A percentile compares a stretch with the other conserved stretches of the same genome.
These are phyloP conservation scores for Tillandsia leiboldiana DNA, from an alignment of 176 grass and related monocot species.

Conservation along the genomic window DNA sequence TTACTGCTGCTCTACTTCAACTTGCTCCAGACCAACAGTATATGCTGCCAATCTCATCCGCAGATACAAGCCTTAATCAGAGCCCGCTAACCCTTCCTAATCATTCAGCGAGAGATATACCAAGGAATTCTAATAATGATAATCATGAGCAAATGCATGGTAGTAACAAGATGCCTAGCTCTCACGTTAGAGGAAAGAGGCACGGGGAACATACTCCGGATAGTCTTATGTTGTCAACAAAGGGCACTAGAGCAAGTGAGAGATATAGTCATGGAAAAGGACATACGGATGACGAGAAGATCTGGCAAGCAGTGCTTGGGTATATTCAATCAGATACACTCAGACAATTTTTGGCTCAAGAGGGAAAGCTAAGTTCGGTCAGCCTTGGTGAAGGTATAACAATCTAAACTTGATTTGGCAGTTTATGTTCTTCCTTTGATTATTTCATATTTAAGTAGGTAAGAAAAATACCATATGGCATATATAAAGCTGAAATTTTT, in stretches of 20 bases:
- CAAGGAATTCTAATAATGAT: conserved; percentile 26
- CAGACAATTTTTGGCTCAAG: conserved; percentile 65
- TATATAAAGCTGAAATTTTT: not conserved
- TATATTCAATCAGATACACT: conserved; percentile 59
- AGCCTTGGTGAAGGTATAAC: conserved; percentile 72
- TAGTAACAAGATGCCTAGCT: conserved; percentile 10
- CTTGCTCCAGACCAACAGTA: conserved; percentile 90
- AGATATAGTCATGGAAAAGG: conserved; percentile 28
- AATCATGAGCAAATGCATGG: conserved; percentile 16
- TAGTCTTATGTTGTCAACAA: conserved; percentile 18
- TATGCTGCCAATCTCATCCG: conserved; percentile 57
- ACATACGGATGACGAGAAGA: conserved; percentile 53
- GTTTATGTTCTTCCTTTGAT: not conserved
- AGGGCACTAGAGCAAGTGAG: conserved; percentile 31
- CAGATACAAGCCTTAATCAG: conserved; percentile 39
- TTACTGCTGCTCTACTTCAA: conserved; percentile 94
- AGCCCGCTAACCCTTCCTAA: conserved; percentile 14
- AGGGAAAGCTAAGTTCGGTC: conserved; percentile 60
- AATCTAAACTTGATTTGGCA: not conserved
- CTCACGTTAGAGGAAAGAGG: conserved; percentile 22
- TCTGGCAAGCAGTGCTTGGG: conserved; percentile 78
- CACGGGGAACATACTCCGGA: conserved; percentile 27
- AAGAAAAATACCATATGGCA: not conserved
- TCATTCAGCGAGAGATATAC: conserved; percentile 12
- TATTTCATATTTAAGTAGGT: not conserved